Base-by-base conservation (phyloP, 2,329 filamentous ascomycete genomes). In the Colletotrichum sp. region DNA sequence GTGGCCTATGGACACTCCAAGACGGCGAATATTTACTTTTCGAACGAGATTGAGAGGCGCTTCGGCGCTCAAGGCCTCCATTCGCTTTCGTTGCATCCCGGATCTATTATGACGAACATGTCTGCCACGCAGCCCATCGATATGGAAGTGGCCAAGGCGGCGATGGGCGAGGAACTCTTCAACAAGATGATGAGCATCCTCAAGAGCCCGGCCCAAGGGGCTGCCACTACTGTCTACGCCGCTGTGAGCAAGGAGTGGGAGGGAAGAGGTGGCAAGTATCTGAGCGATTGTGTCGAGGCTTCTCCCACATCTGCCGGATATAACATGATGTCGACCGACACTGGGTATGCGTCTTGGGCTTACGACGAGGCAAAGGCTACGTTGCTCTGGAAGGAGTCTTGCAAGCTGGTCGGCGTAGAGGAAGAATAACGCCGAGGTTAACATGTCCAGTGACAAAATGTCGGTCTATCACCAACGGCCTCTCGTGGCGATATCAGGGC, bases 1-100 rank as follows among this genome's bases (percentile, higher is more conserved):
- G 16, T 72, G 1, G 82, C 87, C 1, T 92, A 92, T 72, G 86
- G 83, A 0, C 86, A 89, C 77, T 83, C 84, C 60, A 92, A 92
- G 76, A 84, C 85, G 0, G 88, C 90, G 8, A 89, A 88, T 69
- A 84, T 90, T 26, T 88, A 85, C 77, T 86, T 88, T 55, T 86
- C 89, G 2, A 89, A 87, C 73, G 84, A 89, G 69, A 84, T 91
- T 24, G 88, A 91, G 43, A 83, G 89, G 1, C 84, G 83, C 1
- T 71, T 8, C 15, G 26, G 67, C 21, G 7, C 24, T 0, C 58
- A 52, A 9, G 24, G 55, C 3, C 58, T 74, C 1, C 90, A 88
- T 73, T 87, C 67, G 26, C 24, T 60, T 0, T 28, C 24, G 0
- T 18, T 60, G 13, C 28, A 60, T 30, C 57, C 71, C 2, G 76